A percentile compares a stretch with the other conserved stretches of the same genome.
phyloP scores from a whole-genome alignment of 2,329 filamentous ascomycete genomes.

The Colletotrichum sp. region DNA sequence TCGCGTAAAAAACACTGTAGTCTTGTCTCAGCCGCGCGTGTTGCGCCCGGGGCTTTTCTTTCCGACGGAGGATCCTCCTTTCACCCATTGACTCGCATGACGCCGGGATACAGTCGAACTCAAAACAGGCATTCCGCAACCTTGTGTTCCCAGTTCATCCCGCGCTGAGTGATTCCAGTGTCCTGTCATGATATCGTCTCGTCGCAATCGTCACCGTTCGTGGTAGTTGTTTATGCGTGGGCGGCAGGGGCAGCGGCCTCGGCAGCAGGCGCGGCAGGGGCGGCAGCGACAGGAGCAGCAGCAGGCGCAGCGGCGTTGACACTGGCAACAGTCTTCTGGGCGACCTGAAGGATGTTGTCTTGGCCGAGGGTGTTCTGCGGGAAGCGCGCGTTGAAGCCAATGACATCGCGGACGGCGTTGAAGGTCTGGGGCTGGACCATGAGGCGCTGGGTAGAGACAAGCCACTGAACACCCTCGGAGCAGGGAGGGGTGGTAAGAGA shows the following conservation, averaged over 20 bases:
- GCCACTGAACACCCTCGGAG: constrained; percentile 51
- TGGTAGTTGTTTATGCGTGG: neutral
- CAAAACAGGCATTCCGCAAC: neutral
- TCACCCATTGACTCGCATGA: neutral
- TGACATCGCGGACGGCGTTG: constrained; percentile 41
- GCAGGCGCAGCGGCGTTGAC: neutral
- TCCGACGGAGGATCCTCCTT: neutral
- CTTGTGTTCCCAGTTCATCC: neutral
- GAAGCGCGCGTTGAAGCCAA: constrained; percentile 54
- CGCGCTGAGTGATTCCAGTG: neutral
- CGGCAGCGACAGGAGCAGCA: neutral
- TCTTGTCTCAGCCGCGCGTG: neutral
- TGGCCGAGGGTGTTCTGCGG: constrained; percentile 47
- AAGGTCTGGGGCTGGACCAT: constrained; percentile 41
- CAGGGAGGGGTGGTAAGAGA: constrained; percentile 57
- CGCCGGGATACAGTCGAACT: neutral
- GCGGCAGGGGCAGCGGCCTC: neutral
- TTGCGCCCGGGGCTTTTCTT: neutral
- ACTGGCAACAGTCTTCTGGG: neutral
- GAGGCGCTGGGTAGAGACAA: constrained; percentile 49
- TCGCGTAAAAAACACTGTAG: neutral
- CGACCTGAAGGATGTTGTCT: constrained; percentile 38
- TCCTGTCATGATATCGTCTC: neutral
- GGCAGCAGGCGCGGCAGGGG: neutral
- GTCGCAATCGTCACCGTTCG: neutral